Evolutionary conservation across 495 filamentous ascomycete genomes (phyloP), one percentile per base, ranked within the genome.

Genomic region (Physcia stellaris): DNA sequence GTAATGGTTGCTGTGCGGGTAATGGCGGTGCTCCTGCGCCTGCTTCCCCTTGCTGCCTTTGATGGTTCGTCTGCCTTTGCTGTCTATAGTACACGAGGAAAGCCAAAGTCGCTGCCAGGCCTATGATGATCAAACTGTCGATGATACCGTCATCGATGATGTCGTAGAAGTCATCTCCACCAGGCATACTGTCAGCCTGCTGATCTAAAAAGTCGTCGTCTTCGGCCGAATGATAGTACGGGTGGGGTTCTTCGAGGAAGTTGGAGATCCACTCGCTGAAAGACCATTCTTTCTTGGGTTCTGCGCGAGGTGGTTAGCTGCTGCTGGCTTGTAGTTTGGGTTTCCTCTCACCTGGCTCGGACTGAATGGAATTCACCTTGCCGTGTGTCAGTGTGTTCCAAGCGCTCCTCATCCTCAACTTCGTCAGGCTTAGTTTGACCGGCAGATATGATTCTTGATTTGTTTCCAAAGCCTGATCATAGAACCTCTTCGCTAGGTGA

Each of bases 371-470:
- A 45, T 96, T 93, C 47, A 96, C 71, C 30, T 80, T 71, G 13
- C 90, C 90, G 51, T 86, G 70, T 0, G 85, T 95, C 41, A 96
- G 64, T 0, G 77, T 83, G 44, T 99, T 96, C 90, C 90, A 99
- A 42, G 78, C 83, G 52, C 84, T 87, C 40, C 86, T 74, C 21
- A 75, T 61, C 11, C 88, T 67, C 38, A 99, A 61, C 59, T 96
- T 96, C 37, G 92, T 62, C 32, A 99, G 60, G 43, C 83, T 83
- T 16, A 99, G 61, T 20, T 84, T 79, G 2, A 96, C 92, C 0
- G 90, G 92, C n/a, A 95, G 65, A 53, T 96, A 95, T 0, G 92
- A 84, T 57, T 96, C 92, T 24, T 73, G 67, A 49, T 94, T 99
- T 3, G 85, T 90, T 53, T 83, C 83, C 13, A 94, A 62, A 1